Evolutionary conservation across 495 filamentous ascomycete species (phyloP).

Genomic region (Thozetella sp.): DNA sequence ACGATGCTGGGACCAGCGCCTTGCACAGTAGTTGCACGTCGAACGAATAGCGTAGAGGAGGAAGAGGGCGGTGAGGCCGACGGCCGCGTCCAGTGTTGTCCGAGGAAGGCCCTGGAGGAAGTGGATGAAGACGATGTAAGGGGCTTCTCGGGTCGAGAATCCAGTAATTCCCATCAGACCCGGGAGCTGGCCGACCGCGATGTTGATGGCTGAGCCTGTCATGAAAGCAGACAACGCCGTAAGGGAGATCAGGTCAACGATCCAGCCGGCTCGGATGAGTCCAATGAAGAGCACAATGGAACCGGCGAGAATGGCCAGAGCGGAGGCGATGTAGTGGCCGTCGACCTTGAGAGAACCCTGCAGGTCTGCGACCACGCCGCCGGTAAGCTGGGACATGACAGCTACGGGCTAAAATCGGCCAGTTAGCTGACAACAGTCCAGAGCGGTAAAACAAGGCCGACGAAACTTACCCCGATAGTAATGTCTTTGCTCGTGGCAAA

Average conservation of each 20-base stretch:
- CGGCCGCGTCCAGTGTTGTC: slow-evolving; percentile 77
- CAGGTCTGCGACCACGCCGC: slow-evolving; percentile 72
- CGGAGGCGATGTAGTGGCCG: slow-evolving; percentile 69
- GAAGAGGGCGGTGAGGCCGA: slow-evolving; percentile 82
- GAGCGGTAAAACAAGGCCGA: not conserved
- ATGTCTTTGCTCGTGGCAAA: slow-evolving; percentile 99
- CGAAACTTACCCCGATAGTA: slow-evolving; percentile 84
- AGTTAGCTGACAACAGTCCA: not conserved
- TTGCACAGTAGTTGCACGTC: slow-evolving; percentile 65
- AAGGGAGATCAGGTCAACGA: slow-evolving; percentile 94
- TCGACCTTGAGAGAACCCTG: slow-evolving; percentile 52
- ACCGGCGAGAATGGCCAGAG: slow-evolving; percentile 79
- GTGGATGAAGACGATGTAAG: slow-evolving; percentile 87
- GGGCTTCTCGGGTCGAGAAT: slow-evolving; percentile 74
- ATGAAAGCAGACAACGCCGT: slow-evolving; percentile 95
- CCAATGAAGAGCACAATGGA: slow-evolving; percentile 83
- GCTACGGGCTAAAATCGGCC: slow-evolving; percentile 73
- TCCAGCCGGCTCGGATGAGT: slow-evolving; percentile 79
- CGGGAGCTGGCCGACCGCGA: slow-evolving; percentile 85
- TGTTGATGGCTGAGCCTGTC: slow-evolving; percentile 95
- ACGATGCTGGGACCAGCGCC: slow-evolving; percentile 66
- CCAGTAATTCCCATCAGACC: slow-evolving; percentile 81
- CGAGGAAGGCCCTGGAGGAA: slow-evolving; percentile 74
- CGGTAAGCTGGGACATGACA: slow-evolving; percentile 89
- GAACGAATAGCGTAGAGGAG: slow-evolving; percentile 84